Conservation (phyloP, 1,284 basidiomycete species). For the Ustilago lituana region DNA sequence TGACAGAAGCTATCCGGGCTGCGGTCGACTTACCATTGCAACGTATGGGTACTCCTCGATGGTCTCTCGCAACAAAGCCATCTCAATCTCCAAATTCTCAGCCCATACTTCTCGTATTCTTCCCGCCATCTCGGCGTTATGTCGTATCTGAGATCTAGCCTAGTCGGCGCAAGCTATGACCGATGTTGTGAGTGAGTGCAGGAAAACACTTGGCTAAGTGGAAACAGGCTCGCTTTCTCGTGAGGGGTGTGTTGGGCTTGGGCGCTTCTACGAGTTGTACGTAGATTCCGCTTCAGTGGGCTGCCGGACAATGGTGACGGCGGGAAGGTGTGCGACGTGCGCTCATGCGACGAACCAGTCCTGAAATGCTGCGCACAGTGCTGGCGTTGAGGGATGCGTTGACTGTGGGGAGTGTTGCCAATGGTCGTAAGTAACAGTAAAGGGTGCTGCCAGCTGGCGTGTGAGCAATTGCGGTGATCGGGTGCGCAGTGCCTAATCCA, state of each 20-base stretch:
- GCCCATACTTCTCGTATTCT: slow-evolving; percentile 83
- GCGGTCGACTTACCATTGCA: slow-evolving; percentile 74
- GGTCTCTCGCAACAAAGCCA: slow-evolving; percentile 83
- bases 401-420: neutral
- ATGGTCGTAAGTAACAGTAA: slow-evolving; percentile 3
- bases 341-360: neutral
- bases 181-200: neutral
- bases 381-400: neutral
- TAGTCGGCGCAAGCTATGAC: neutral
- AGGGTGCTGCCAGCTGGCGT: slow-evolving; percentile 3
- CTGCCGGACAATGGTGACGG: neutral
- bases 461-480: slow-evolving; percentile 29
- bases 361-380: neutral
- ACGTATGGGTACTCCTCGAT: slow-evolving; percentile 93
- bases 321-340: neutral
- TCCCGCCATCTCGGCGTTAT: slow-evolving; percentile 51
- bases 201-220: no score
- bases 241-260: no score
- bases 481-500: slow-evolving; percentile 13
- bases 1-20: neutral
- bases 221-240: no score
- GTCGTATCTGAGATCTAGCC: neutral
- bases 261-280: neutral
- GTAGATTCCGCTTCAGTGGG: neutral
- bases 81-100: slow-evolving; percentile 89